Evolutionary conservation across 2,329 filamentous ascomycete genomes (phyloP).

Genomic region (Cordyceps cateniannulata): DNA sequence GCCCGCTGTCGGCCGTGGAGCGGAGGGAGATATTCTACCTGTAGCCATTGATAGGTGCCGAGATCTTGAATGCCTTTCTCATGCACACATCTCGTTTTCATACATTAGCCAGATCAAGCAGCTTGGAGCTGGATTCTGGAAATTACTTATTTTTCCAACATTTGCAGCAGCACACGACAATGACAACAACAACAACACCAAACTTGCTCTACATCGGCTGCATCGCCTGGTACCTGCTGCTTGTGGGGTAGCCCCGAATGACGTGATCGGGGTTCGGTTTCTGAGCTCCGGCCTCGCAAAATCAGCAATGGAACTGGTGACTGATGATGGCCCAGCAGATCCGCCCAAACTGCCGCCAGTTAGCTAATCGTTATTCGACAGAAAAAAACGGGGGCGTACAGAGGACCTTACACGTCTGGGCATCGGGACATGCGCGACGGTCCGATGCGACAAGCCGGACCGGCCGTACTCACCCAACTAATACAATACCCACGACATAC

Average conservation of each 20-base stretch:
- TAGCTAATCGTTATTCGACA: slow-evolving; percentile 2
- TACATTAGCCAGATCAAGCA: too few relatives aligned
- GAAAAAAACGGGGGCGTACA: background rate
- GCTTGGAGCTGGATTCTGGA: too few relatives aligned
- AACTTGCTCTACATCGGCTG: background rate
- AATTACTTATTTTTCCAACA: too few relatives aligned
- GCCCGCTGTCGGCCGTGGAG: background rate
- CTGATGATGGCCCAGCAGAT: background rate
- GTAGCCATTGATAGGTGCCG: too few relatives aligned
- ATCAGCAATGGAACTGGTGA: background rate
- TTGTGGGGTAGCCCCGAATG: slow-evolving; percentile 2
- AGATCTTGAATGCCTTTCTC: too few relatives aligned
- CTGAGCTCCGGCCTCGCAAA: slow-evolving; percentile 10
- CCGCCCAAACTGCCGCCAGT: background rate
- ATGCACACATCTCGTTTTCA: too few relatives aligned
- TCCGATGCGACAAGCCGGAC: background rate
- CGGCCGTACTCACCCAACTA: background rate
- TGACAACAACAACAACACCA: background rate
- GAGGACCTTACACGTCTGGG: background rate
- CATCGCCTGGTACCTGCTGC: background rate
- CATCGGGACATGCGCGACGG: background rate
- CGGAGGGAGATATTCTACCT: background rate
- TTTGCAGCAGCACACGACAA: background rate
- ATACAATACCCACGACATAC: background rate
- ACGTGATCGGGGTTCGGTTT: slow-evolving; percentile 11